Evolutionary conservation across 1,284 basidiomycete genomes (phyloP), one percentile per base, ranked within the genome.

Genomic region (Ustilago cynodontis): DNA sequence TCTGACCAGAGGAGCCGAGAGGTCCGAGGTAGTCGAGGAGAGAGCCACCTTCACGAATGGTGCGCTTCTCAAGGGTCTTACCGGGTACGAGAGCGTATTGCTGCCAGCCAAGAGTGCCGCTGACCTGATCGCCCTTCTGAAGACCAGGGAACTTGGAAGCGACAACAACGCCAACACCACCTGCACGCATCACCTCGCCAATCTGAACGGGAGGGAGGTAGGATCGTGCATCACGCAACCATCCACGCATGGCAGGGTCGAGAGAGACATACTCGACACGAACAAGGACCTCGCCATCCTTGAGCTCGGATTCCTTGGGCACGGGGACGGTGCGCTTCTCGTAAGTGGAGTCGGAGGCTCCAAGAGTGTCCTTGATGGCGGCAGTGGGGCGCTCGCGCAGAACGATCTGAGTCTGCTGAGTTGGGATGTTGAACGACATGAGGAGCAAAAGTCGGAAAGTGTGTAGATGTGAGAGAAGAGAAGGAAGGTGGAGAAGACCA

Each of bases 131-230:
- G 39, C 80, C 80, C 51, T 70, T 67, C 45, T 22, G 26, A 28
- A 82, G 77, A 31, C 60, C 59, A 39, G 76, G 14, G 20, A 89
- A 77, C 50, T 75, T 79, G 69, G 73, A 77, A 13, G 61, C 65
- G 2, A 93, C 84, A 26, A 96, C 91, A 26, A 90, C 89, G 29
- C 91, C 94, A 20, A 95, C 86, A 3, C 90, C 92, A 3, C 78
- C 74, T 0, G 92, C 90, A 28, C 94, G 90, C 94, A 96, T 88
- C 28, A 91, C 90, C 85, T 91, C 93, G 26, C 93, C 93, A 70
- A 95, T 92, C 86, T 93, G 87, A 11, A 95, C 93, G 9, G 88
- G 88, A 3, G 86, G 86, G 35, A 89, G 79, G 77, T 89, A 89
- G 26, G 83, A 83, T 31, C 80, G 89, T 20, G 82, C 85, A 82